These are phyloP conservation scores for Cladosporium halotolerans DNA, from an alignment of 2,329 filamentous ascomycete species.

Conservation along the genomic window DNA sequence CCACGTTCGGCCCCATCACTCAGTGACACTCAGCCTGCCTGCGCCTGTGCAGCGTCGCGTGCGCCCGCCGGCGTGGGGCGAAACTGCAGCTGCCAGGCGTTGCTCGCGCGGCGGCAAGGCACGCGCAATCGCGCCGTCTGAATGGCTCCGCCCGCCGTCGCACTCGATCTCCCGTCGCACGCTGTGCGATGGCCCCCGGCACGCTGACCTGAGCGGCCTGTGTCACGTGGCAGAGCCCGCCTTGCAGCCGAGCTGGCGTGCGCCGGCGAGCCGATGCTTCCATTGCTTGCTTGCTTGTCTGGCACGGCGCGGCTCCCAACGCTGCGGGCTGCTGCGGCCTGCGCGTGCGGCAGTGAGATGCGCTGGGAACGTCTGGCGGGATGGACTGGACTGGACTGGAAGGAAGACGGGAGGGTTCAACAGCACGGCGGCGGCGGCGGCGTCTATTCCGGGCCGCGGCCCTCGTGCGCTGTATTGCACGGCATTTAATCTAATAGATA, in stretches of 20 bases:
- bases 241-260: not conserved
- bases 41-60: constrained; percentile 1
- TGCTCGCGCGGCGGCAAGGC: constrained; percentile 13
- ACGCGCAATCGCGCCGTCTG: constrained; percentile 16
- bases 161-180: constrained; percentile 16
- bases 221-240: constrained; percentile 22
- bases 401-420: too few relatives aligned
- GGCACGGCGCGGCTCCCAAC: constrained; percentile 3
- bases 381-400: not conserved
- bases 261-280: constrained; percentile 9
- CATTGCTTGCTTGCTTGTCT: not conserved
- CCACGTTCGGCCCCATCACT: constrained; percentile 20
- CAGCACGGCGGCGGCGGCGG: not conserved
- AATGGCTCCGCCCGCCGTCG: constrained; percentile 15
- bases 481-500: too few relatives aligned
- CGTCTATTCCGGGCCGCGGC: constrained; percentile 13
- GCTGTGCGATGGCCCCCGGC: constrained; percentile 13
- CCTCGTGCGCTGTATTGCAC: not conserved
- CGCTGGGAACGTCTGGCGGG: not conserved
- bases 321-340: constrained; percentile 1
- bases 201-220: constrained; percentile 4
- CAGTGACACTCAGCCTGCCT: constrained; percentile 17
- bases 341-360: not conserved
- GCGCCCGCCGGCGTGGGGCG: not conserved
- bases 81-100: not conserved